A percentile compares a stretch with the other conserved stretches of the same genome.
Evolutionary conservation across 2,329 filamentous ascomycete species (phyloP).

Genomic region (Paraphoma sp.): DNA sequence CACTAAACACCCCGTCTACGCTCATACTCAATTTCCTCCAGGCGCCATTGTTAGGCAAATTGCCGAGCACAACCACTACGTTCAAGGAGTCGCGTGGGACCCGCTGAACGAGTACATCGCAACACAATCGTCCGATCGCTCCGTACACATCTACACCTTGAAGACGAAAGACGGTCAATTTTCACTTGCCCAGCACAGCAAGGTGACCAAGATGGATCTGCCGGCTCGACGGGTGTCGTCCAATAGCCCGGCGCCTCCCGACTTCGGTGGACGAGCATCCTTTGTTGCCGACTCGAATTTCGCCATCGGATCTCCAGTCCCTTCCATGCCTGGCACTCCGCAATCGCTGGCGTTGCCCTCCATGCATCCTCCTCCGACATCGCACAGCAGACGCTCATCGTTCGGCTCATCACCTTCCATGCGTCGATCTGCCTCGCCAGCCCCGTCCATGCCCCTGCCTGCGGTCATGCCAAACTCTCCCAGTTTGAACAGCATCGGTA

Average conservation of each 20-base stretch:
- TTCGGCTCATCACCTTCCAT: constrained; percentile 80
- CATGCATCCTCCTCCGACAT: constrained; percentile 95
- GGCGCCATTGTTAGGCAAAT: constrained; percentile 76
- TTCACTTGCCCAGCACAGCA: constrained; percentile 77
- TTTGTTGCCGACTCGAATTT: constrained; percentile 63
- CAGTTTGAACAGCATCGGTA: constrained; percentile 65
- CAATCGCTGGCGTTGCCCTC: constrained; percentile 80
- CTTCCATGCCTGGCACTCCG: constrained; percentile 92
- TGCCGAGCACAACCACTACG: constrained; percentile 96
- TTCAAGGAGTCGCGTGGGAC: constrained; percentile 98
- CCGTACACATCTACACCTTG: constrained; percentile 95
- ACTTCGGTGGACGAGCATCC: constrained; percentile 72
- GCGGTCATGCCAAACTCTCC: constrained; percentile 97
- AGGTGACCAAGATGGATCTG: constrained; percentile 91
- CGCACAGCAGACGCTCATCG: constrained; percentile 92
- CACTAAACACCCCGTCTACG: constrained; percentile 8
- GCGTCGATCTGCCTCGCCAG: constrained; percentile 88
- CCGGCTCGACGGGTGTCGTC: constrained; percentile 89
- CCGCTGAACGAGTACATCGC: constrained; percentile 97
- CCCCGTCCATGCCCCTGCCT: constrained; percentile 89
- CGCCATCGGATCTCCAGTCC: constrained; percentile 76
- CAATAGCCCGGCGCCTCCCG: constrained; percentile 88
- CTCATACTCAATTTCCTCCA: constrained; percentile 26
- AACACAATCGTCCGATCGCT: constrained; percentile 96
- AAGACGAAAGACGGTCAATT: constrained; percentile 97